These are phyloP conservation scores for Eucalyptus marginata DNA, from an alignment of 345 rosid species.

Conservation along the genomic window DNA sequence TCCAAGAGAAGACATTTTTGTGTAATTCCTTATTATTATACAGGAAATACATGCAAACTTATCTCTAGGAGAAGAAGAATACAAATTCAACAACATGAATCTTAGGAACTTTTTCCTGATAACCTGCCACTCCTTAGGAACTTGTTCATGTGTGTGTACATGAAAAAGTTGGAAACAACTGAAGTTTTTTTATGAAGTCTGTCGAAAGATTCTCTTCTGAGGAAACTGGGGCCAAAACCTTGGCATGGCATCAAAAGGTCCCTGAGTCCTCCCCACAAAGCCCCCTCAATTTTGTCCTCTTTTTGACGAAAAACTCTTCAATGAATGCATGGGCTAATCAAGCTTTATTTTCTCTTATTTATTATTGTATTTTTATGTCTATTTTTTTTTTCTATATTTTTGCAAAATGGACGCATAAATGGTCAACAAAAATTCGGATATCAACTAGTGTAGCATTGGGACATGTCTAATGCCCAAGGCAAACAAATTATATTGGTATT, in stretches of 20 bases:
- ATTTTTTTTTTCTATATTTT: no score
- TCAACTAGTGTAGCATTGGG: neutral
- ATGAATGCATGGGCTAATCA: no score
- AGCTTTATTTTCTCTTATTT: no score
- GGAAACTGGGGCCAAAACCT: neutral
- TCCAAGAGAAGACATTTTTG: neutral
- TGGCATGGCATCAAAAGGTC: neutral
- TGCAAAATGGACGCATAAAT: no score
- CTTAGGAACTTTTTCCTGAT: neutral
- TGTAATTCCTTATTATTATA: neutral
- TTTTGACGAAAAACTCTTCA: neutral
- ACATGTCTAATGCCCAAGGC: neutral
- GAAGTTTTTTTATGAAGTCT: neutral
- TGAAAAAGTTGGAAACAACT: neutral
- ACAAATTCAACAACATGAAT: neutral
- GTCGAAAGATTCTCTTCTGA: neutral
- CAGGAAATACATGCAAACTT: neutral
- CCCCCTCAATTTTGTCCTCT: no score
- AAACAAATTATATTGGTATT: neutral
- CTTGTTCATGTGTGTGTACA: neutral
- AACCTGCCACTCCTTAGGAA: neutral
- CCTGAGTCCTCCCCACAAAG: no score
- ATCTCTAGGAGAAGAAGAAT: neutral
- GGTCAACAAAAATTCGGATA: no score
- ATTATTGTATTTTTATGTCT: no score